Percentiles rank a stretch among this genome's conserved stretches.
phyloP scores from a whole-genome alignment of 352 stramenopile species.

The Pseudoperonospora humuli region DNA sequence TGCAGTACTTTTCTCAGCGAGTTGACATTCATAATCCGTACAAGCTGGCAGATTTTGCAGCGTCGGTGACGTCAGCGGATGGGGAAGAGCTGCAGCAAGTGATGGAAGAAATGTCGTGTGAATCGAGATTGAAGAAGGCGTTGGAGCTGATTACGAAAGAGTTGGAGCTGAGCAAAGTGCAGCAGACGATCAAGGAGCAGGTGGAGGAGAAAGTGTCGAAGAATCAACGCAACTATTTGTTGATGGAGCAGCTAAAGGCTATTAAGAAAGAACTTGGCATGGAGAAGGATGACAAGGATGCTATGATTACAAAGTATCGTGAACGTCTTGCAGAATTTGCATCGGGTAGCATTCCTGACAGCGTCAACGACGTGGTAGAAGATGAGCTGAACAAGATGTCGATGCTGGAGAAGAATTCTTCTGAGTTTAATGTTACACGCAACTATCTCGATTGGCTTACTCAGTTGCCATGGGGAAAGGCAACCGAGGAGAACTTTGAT shows the following conservation, averaged over 20 bases:
- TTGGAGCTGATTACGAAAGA: conserved; percentile 97
- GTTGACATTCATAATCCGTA: conserved; percentile 96
- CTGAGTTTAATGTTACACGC: conserved; percentile 97
- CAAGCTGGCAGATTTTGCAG: conserved; percentile 97
- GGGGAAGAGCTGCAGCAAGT: conserved; percentile 89
- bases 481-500: conserved; percentile 96
- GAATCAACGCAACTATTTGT: conserved; percentile 96
- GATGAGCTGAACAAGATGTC: conserved; percentile 97
- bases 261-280: conserved; percentile 99
- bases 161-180: conserved; percentile 92
- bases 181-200: conserved; percentile 95
- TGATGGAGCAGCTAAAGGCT: conserved; percentile 98
- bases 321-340: conserved; percentile 71
- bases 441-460: conserved; percentile 99
- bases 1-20: conserved; percentile 94
- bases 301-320: conserved; percentile 94
- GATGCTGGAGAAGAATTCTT: conserved; percentile 97
- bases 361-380: conserved; percentile 92
- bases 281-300: conserved; percentile 99
- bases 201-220: conserved; percentile 91
- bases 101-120: conserved; percentile 94
- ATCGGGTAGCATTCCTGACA: conserved; percentile 53
- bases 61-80: conserved; percentile 91
- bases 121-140: conserved; percentile 92
- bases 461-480: conserved; percentile 94